A percentile compares a stretch with the other conserved stretches of the same genome.
phyloP scores from a whole-genome alignment of 495 filamentous ascomycete species.

The Penicillium malachiteum region DNA sequence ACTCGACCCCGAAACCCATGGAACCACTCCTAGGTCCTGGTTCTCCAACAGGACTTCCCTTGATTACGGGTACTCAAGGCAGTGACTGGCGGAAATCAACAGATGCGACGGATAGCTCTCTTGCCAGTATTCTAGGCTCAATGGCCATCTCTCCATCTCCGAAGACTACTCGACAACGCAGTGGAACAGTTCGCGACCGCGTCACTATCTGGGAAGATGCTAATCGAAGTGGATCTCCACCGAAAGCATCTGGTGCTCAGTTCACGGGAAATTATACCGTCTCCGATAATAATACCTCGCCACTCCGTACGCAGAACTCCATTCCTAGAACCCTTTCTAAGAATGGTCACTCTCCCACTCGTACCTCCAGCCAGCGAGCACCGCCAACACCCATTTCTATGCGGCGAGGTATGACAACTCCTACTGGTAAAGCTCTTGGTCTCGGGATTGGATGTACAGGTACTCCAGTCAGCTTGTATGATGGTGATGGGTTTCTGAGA shows the following conservation, averaged over 20 bases:
- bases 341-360: slow-evolving; percentile 15
- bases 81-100: slow-evolving; percentile 26
- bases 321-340: slow-evolving; percentile 14
- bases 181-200: slow-evolving; percentile 19
- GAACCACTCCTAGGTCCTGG: slow-evolving; percentile 14
- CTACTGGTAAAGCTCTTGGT: slow-evolving; percentile 33
- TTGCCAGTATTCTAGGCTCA: slow-evolving; percentile 11
- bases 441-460: slow-evolving; percentile 30
- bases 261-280: slow-evolving; percentile 12
- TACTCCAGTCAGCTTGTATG: slow-evolving; percentile 49
- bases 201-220: slow-evolving; percentile 45
- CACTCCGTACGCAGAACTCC: slow-evolving; percentile 5
- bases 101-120: slow-evolving; percentile 10
- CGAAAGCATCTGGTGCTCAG: slow-evolving; percentile 4
- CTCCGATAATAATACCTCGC: slow-evolving; percentile 16
- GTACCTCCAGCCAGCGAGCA: slow-evolving; percentile 12
- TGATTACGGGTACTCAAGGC: slow-evolving; percentile 28
- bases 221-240: slow-evolving; percentile 19
- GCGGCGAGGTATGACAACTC: slow-evolving; percentile 30
- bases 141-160: slow-evolving; percentile 2
- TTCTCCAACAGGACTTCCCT: slow-evolving; percentile 12
- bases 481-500: slow-evolving; percentile 48
- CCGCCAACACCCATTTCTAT: slow-evolving; percentile 17
- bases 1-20: slow-evolving; percentile 14
- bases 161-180: slow-evolving; percentile 1